Base-by-base conservation (phyloP, 768 basidiomycete genomes). In the Coprinopsis marcescibilis region DNA sequence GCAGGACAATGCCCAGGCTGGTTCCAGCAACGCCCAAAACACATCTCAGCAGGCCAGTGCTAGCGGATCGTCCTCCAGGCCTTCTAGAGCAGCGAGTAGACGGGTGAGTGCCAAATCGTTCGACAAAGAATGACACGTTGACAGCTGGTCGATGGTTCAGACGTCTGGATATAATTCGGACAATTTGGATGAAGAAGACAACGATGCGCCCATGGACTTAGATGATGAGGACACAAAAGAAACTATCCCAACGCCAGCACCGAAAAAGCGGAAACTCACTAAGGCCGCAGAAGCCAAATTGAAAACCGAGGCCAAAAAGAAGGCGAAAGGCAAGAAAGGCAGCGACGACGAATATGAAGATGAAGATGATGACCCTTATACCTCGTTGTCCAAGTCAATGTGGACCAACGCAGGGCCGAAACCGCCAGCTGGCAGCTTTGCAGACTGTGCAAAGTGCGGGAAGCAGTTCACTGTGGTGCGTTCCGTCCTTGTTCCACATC, bases 401-500 rank as follows among this genome's bases (percentile, higher is more conserved):
- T 66, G 68, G 63, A 58, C 61, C 26, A 55, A 48, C 13, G n/a
- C 38, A 7, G 64, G 54, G 27, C 65, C 52, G 39, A 84, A 84
- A 49, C 88, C 85, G 1, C 70, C 84, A 2, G 71, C 84, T 3
- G 95, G 95, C 1, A 81, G 80, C 52, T 86, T 94, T 46, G 82
- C 82, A 53, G 68, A 74, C 5, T 99, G 96, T 59, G 88, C 81
- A 1, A 75, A 76, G 45, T 99, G 95, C 61, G 72, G 75, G 42
- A 83, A 86, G 49, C 80, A 84, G 54, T 96, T 95, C 60, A 90
- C 89, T 13, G 87, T 94, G 58, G 95, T 96, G 63, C 48, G 82
- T 75, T 13, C n/a, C 23, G 4, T 24, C 24, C 26, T 27, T 10
- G 12, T 42, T 19, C 12, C 23, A 12, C 19, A 20, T 11, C 21